Evolutionary conservation across 768 basidiomycete species (phyloP).

Genomic region (Termitomyces sp.): DNA sequence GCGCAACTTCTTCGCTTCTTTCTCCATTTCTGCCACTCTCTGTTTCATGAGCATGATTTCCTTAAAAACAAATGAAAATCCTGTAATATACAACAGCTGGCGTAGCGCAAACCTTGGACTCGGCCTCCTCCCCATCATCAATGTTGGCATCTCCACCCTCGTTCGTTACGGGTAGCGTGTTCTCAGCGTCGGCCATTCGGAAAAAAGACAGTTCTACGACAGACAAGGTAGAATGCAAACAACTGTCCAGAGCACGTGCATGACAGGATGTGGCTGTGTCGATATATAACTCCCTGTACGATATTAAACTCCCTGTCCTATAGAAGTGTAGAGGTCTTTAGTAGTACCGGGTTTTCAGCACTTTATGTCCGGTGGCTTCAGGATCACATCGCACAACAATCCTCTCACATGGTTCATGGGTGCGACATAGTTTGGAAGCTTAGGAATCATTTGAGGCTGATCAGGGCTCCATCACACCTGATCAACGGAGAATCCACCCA

Average conservation of each 20-base stretch:
- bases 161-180: conserved; percentile 35
- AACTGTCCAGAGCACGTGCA: conserved; percentile 7
- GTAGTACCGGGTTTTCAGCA: background rate
- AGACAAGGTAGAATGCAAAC: conserved; percentile 12
- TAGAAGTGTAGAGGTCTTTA: too few species aligned
- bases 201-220: conserved; percentile 4
- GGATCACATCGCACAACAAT: background rate
- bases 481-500: background rate
- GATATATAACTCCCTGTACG: too few species aligned
- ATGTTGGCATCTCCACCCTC: conserved; percentile 33
- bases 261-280: conserved; percentile 6
- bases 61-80: conserved; percentile 33
- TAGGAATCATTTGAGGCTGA: conserved; percentile 4
- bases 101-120: conserved; percentile 45
- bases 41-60: conserved; percentile 91
- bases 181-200: conserved; percentile 50
- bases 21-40: conserved; percentile 90
- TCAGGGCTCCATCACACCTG: conserved; percentile 10
- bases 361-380: background rate
- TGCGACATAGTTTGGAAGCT: background rate
- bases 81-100: conserved; percentile 3
- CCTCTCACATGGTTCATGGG: background rate
- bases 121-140: conserved; percentile 62
- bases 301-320: too few species aligned
- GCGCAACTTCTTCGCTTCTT: conserved; percentile 82